Percentiles rank a stretch among this genome's conserved stretches.
Evolutionary conservation across 2,329 filamentous ascomycete genomes (phyloP).

Genomic region (Fusarium begoniae): DNA sequence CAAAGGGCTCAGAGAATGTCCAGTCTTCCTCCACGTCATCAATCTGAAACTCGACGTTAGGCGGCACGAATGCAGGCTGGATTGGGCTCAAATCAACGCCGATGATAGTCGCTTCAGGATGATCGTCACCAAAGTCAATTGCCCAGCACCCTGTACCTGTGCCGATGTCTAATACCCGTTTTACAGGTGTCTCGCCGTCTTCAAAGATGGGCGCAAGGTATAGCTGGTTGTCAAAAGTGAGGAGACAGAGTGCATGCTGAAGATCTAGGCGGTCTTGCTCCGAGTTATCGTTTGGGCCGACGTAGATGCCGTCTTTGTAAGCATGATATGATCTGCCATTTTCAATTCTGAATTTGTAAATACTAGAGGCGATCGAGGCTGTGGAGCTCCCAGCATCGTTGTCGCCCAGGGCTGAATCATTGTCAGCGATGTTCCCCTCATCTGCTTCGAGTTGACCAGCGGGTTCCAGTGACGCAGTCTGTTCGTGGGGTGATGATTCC

Average conservation of each 20-base stretch:
- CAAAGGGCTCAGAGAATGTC: slow-evolving; percentile 34
- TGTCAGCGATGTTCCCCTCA: background rate
- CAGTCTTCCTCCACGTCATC: slow-evolving; percentile 40
- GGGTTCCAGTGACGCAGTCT: background rate
- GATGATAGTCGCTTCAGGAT: slow-evolving; percentile 18
- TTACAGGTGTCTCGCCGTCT: background rate
- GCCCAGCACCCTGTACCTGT: slow-evolving; percentile 42
- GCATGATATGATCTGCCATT: slow-evolving; percentile 43
- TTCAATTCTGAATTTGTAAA: slow-evolving; percentile 36
- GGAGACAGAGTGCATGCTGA: slow-evolving; percentile 33
- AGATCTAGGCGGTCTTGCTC: slow-evolving; percentile 34
- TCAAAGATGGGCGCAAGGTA: slow-evolving; percentile 23
- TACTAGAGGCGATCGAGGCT: slow-evolving; percentile 26
- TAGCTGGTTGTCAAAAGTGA: slow-evolving; percentile 41
- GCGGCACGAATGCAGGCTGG: slow-evolving; percentile 31
- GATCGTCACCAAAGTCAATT: slow-evolving; percentile 38
- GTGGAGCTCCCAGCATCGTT: slow-evolving; percentile 15
- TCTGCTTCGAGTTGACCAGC: slow-evolving; percentile 4
- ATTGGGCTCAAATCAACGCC: slow-evolving; percentile 36
- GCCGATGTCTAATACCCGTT: slow-evolving; percentile 38
- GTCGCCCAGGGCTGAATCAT: slow-evolving; percentile 1
- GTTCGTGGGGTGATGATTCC: background rate
- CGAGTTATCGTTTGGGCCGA: slow-evolving; percentile 7
- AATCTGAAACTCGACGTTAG: slow-evolving; percentile 38
- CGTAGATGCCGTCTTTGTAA: slow-evolving; percentile 36